A percentile compares a stretch with the other conserved stretches of the same genome.
phyloP scores from a whole-genome alignment of 495 filamentous ascomycete species.

The Podospora comata region DNA sequence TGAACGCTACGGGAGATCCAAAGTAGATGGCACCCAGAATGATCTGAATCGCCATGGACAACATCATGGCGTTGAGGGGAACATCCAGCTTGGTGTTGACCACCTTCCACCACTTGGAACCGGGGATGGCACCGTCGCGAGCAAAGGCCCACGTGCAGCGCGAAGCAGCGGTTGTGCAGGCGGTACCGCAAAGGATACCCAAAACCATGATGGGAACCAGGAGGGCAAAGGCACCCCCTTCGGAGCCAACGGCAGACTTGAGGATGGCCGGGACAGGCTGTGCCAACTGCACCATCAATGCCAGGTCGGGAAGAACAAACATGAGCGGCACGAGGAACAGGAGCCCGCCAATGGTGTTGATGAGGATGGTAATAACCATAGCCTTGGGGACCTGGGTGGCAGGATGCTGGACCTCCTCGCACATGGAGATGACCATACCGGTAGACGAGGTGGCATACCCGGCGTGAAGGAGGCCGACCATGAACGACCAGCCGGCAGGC shows the following conservation, averaged over 20 bases:
- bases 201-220: slow-evolving; percentile 49
- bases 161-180: slow-evolving; percentile 58
- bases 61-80: slow-evolving; percentile 52
- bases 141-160: slow-evolving; percentile 60
- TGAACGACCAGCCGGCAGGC: slow-evolving; percentile 49
- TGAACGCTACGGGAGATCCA: slow-evolving; percentile 51
- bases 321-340: slow-evolving; percentile 50
- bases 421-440: slow-evolving; percentile 54
- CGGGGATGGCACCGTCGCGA: slow-evolving; percentile 54
- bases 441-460: slow-evolving; percentile 53
- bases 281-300: slow-evolving; percentile 38
- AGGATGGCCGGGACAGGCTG: slow-evolving; percentile 49
- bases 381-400: slow-evolving; percentile 51
- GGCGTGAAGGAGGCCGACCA: slow-evolving; percentile 48
- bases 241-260: slow-evolving; percentile 44
- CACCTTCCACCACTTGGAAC: slow-evolving; percentile 52
- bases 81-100: slow-evolving; percentile 47
- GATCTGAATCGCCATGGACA: slow-evolving; percentile 47
- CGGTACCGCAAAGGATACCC: slow-evolving; percentile 58
- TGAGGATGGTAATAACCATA: slow-evolving; percentile 48
- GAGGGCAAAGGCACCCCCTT: slow-evolving; percentile 46
- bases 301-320: slow-evolving; percentile 48
- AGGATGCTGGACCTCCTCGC: slow-evolving; percentile 48
- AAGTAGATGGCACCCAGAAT: slow-evolving; percentile 52
- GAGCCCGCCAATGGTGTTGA: slow-evolving; percentile 49